Base-by-base conservation (phyloP, 129 eudicot species). In the Deinandra increscens region DNA sequence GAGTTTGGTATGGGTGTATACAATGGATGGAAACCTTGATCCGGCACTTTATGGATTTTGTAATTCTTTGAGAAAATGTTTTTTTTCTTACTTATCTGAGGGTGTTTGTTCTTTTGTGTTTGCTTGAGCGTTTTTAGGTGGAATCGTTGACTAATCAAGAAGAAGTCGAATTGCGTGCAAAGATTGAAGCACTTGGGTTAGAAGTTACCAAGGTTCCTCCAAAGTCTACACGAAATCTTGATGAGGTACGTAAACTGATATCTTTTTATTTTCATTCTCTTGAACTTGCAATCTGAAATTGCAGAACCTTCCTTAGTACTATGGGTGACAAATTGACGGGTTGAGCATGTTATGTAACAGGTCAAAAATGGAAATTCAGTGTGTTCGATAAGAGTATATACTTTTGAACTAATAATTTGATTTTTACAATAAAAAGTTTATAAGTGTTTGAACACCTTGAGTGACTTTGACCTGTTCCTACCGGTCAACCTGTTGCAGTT, bases 161-260 rank as follows among this genome's bases (percentile, higher is more conserved):
- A 79, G 98, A 92, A 81, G 95, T 89, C 18, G 98, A 92, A 61
- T 80, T 92, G 59, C 96, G 98, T 29, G 89, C 95, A 44, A 92
- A 92, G 75, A 92, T 92, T 60, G 86, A 89, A 78, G 88, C 95
- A 56, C 88, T 92, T 36, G 94, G 91, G 14, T 31, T 77, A 78
- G 98, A 92, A 69, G 95, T 92, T 48, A 79, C 91, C 67, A 92
- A 92, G 74, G 83, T 86, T 54, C 98, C 98, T 68, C 79, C 90
- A 51, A 83, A 83, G 69, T 80, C 96, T 45, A 68, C 85, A 75
- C 71, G 72, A 68, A 70, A 79, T 79, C 87, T 87, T 31, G 81
- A 85, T 53, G 96, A 92, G 88, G 91, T 87, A 85, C 9, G 9
- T 51, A 19, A 7, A 19, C 18, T 66, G 31, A 26, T 3, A 26